Percentiles rank a stretch among this genome's conserved stretches.
phyloP scores from a whole-genome alignment of 2,329 filamentous ascomycete species.

The Pseudogymnoascus sp. region DNA sequence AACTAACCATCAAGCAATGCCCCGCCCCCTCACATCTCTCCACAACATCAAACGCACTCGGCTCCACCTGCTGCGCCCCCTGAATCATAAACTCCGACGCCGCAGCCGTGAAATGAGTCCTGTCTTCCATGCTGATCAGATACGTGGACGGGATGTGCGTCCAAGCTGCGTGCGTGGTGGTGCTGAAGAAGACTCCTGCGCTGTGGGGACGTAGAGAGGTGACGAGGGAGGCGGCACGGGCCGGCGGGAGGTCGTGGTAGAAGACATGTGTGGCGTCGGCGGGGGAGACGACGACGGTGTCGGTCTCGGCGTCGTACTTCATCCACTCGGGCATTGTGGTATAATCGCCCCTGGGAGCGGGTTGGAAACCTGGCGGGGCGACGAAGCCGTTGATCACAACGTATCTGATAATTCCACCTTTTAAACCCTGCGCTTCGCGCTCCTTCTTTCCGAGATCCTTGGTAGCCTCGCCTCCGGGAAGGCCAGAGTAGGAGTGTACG shows the following conservation, averaged over 20 bases:
- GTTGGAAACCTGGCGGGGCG: not conserved
- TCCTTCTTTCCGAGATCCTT: constrained; percentile 22
- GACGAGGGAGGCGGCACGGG: not conserved
- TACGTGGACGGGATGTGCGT: constrained; percentile 10
- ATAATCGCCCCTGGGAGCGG: not conserved
- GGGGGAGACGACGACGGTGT: not conserved
- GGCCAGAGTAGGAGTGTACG: constrained; percentile 22
- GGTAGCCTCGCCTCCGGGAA: constrained; percentile 23
- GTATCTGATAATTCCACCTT: not conserved
- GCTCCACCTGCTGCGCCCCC: constrained; percentile 17
- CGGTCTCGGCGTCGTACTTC: not conserved
- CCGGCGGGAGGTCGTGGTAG: not conserved
- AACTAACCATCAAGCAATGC: constrained; percentile 17
- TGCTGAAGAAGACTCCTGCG: constrained; percentile 10
- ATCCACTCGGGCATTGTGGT: not conserved
- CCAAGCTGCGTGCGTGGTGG: constrained; percentile 7
- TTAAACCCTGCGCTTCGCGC: constrained; percentile 12
- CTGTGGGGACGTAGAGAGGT: not conserved
- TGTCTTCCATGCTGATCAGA: constrained; percentile 1
- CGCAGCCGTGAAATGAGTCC: not conserved
- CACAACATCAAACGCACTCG: constrained; percentile 20
- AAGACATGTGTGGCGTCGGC: not conserved
- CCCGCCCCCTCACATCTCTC: constrained; percentile 21
- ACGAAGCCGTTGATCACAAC: not conserved
- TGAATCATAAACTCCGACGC: constrained; percentile 19